A percentile compares a stretch with the other conserved stretches of the same genome.
These are phyloP conservation scores for Trichoderma aggressivum DNA, from an alignment of 2,329 filamentous ascomycete species.

Conservation along the genomic window DNA sequence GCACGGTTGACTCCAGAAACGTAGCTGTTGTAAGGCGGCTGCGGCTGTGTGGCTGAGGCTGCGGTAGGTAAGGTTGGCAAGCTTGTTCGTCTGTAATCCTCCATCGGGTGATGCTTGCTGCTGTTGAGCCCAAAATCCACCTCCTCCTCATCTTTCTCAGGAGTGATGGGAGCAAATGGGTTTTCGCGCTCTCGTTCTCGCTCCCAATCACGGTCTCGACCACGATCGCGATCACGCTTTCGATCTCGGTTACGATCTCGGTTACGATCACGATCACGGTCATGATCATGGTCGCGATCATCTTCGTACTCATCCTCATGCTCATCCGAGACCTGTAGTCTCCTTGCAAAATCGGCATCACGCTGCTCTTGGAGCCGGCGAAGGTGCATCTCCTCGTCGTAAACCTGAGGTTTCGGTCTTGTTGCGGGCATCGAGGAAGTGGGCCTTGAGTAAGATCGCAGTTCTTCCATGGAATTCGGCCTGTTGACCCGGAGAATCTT, in stretches of 20 bases:
- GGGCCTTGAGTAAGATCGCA: slow-evolving; percentile 15
- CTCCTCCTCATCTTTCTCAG: slow-evolving; percentile 29
- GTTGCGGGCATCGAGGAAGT: slow-evolving; percentile 22
- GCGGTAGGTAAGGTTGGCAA: slow-evolving; percentile 28
- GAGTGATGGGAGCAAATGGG: slow-evolving; percentile 14
- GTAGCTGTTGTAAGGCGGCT: slow-evolving; percentile 35
- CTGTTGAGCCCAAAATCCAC: slow-evolving; percentile 48
- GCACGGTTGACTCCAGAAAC: slow-evolving; percentile 42
- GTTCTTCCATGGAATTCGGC: slow-evolving; percentile 15
- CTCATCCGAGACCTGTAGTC: slow-evolving; percentile 34
- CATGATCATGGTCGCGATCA: not conserved
- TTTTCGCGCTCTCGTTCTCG: slow-evolving; percentile 6
- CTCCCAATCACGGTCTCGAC: not conserved
- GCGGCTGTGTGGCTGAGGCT: slow-evolving; percentile 26
- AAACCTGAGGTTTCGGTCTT: slow-evolving; percentile 29
- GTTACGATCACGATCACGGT: not conserved
- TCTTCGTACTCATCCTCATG: not conserved
- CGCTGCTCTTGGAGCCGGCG: slow-evolving; percentile 46
- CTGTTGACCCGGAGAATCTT: slow-evolving; percentile 15
- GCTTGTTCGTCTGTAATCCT: slow-evolving; percentile 46
- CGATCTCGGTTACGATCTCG: not conserved
- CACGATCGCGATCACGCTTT: not conserved
- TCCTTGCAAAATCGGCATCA: slow-evolving; percentile 41
- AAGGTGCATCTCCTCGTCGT: slow-evolving; percentile 47
- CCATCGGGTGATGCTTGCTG: slow-evolving; percentile 58